Conservation (phyloP, 345 rosid genomes). For the Eucalyptus guilfoylei region DNA sequence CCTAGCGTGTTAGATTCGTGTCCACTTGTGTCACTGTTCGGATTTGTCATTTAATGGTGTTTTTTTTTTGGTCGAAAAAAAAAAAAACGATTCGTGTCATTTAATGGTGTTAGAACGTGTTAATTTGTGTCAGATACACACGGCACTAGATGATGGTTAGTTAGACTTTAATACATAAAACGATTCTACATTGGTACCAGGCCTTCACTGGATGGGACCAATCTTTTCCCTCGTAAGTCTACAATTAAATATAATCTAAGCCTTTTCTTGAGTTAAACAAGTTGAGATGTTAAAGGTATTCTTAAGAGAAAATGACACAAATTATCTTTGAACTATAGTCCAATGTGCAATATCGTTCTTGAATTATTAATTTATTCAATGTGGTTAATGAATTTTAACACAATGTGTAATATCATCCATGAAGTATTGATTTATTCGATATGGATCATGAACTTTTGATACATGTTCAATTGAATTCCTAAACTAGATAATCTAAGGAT, state of each 20-base stretch:
- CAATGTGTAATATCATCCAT: not conserved
- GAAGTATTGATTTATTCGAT: too few species aligned
- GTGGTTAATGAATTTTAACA: too few species aligned
- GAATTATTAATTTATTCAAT: too few species aligned
- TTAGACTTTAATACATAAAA: not conserved
- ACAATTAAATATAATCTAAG: not conserved
- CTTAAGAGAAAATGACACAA: not conserved
- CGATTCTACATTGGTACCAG: not conserved
- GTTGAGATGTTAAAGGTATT: not conserved
- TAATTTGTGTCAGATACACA: not conserved
- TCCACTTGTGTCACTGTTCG: not conserved
- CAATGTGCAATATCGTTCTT: too few species aligned
- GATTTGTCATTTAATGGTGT: not conserved
- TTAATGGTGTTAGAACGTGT: not conserved
- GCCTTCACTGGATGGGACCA: not conserved
- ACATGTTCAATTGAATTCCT: too few species aligned
- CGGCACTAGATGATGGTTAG: not conserved
- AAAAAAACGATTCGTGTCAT: too few species aligned
- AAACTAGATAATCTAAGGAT: not conserved
- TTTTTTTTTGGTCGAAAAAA: too few species aligned
- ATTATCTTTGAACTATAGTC: not conserved
- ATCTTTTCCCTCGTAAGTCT: not conserved
- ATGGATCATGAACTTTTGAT: not conserved
- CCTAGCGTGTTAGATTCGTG: not conserved
- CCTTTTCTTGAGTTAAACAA: not conserved